Evolutionary conservation across 257 asterid species (phyloP), one percentile per base, ranked within the genome.

Genomic region (Solanum infundibuliforme): DNA sequence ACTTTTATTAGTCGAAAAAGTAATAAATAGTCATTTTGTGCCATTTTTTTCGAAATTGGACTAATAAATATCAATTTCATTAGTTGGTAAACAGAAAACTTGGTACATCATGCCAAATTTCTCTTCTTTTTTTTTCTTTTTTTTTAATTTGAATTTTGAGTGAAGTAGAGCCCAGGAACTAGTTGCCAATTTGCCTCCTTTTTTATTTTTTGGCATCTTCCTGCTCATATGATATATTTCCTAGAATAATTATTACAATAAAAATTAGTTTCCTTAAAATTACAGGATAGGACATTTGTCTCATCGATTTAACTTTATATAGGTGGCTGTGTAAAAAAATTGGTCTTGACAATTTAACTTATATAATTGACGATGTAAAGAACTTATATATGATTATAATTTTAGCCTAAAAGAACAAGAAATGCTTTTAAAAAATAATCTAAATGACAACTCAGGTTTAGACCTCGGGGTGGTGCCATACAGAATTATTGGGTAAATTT

Each of bases 51-150:
- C 12, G 25, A 62, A 23, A 23, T 62, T 9, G 71, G 13, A 23
- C 71, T 10, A 62, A 23, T 62, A 9, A 62, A 10, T 62, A 23
- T 62, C 14, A 62, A 9, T 62, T 62, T 62, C 69, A 62, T 4
- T 62, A 23, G 69, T 60, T 23, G 14, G n/a, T 12, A 46, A 43
- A 11, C 52, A 4, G 23, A 4, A 46, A 48, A 14, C 60, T 48
- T 2, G 60, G 21, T 21, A 20, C 27, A 58, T 58, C 27, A 23
- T 8, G 31, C 14, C 29, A 62, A 23, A 16, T 52, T 4, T 4
- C 1, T 13, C 7, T 46, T 4, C 1, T 0, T 46, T 1, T 6
- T 46, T 4, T 1, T 1, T 14, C n/a, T 1, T 2, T 55, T 16
- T 55, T 18, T 52, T 14, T 6, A 46, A 9, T 73, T 34, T 35